Evolutionary conservation across 2,329 filamentous ascomycete genomes (phyloP).

Genomic region (Penicillium sp.): DNA sequence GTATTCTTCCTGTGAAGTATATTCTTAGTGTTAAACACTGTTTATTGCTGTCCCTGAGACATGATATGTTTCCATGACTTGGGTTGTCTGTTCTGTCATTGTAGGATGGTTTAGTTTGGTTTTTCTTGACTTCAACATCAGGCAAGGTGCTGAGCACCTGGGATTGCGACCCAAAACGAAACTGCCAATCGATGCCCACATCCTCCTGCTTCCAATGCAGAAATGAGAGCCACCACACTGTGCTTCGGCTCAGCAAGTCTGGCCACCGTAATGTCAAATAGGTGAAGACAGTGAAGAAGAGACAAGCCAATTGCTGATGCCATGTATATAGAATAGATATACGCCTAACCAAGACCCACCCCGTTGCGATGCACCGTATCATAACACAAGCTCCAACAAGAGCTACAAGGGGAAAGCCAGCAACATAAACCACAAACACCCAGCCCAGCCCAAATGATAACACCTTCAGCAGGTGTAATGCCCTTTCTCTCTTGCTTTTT

Average conservation of each 20-base stretch:
- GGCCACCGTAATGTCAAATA: background rate
- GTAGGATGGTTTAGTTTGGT: no score
- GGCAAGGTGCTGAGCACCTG: no score
- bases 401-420: background rate
- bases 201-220: no score
- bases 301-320: background rate
- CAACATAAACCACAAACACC: background rate
- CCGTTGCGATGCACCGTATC: background rate
- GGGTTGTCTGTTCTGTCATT: background rate
- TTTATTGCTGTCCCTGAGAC: background rate
- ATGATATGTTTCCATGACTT: background rate
- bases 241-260: background rate
- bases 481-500: background rate
- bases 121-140: no score
- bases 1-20: background rate
- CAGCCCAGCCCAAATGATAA: background rate
- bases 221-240: background rate
- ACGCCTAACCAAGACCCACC: background rate
- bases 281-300: background rate
- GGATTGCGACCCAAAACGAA: no score
- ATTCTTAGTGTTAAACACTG: constrained; percentile 9
- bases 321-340: constrained; percentile 3
- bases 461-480: background rate
- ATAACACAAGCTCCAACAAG: background rate
- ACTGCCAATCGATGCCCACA: no score